Evolutionary conservation across 129 eudicot genomes (phyloP), one percentile per base, ranked within the genome.

Genomic region (Chrysanthemum lavandulifolium): DNA sequence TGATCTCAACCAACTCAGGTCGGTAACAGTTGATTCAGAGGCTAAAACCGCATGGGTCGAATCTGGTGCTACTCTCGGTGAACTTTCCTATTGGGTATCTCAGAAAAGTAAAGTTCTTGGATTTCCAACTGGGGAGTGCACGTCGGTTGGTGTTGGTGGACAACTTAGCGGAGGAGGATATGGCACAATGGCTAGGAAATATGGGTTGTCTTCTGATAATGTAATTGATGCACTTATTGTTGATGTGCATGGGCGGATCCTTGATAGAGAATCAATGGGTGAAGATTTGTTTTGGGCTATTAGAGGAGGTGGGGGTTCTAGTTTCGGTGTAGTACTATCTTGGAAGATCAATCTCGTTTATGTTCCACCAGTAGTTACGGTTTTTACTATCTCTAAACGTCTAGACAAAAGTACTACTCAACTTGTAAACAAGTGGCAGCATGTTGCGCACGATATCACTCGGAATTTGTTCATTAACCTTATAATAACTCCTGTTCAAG

Each of bases 251-350:
- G 67, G 67, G 36, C 49, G 67, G n/a, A 62, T 62, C 0, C 11
- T 31, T 3, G 67, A 62, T 62, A 62, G 23, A 5, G 4, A 62
- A 10, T 27, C 5, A 25, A 62, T 62, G 67, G 67, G 67, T 31
- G 67, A 62, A 62, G 67, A 62, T 27, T 62, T 29, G 67, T 62
- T 62, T 62, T 62, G 67, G 67, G 67, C 67, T 6, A 62, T 62
- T 31, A 62, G 67, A 62, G 67, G 67, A 13, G 67, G 67, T 14
- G 67, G 67, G 11, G 67, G 67, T 12, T 40, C 47, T 23, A 62
- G n/a, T 62, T 62, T 62, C 8, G 67, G 67, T 13, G 49, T 62
- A 6, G 67, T 62, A 31, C 6, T 62, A 31, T 62, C 67, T 62
- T 62, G 67, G 67, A 62, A 62, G 67, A 62, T 62, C 33, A 62